A percentile compares a stretch with the other conserved stretches of the same genome.
These are phyloP conservation scores for Fallopia convolvulus DNA, from an alignment of 148 eudicot genomes.

Conservation along the genomic window DNA sequence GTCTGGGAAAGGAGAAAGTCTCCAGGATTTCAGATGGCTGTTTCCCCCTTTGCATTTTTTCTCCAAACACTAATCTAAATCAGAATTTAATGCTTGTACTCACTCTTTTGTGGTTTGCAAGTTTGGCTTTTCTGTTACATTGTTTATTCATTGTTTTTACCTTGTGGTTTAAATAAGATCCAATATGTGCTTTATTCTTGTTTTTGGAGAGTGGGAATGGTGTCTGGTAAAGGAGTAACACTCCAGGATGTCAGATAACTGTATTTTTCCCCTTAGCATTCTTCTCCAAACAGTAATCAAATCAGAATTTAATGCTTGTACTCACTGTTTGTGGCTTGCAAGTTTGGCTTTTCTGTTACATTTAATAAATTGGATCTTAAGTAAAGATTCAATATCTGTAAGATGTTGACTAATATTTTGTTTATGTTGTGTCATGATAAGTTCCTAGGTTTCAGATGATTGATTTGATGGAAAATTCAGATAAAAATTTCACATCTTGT, in stretches of 20 bases:
- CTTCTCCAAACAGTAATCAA: constrained; percentile 20
- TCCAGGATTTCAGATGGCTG: constrained; percentile 10
- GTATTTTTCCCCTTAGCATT: constrained; percentile 1
- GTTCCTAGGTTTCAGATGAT: background rate
- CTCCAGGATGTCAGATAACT: constrained; percentile 11
- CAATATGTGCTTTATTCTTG: background rate
- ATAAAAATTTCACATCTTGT: too few relatives aligned
- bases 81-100: constrained; percentile 39
- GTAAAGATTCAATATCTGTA: too few relatives aligned
- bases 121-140: constrained; percentile 46
- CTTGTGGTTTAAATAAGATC: background rate
- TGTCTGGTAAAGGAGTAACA: constrained; percentile 8
- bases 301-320: constrained; percentile 18
- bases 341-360: constrained; percentile 39
- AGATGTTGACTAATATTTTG: too few relatives aligned
- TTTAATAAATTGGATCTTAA: background rate
- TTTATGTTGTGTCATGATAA: background rate
- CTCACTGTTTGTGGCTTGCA: constrained; percentile 18
- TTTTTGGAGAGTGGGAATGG: constrained; percentile 4
- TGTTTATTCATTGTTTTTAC: background rate
- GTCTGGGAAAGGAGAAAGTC: background rate
- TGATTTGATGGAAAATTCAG: background rate
- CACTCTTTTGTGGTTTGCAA: constrained; percentile 20
- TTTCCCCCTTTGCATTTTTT: constrained; percentile 4
- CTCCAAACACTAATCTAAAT: constrained; percentile 19